phyloP scores from a whole-genome alignment of 305 asterid species.

The Solanum hybrid region DNA sequence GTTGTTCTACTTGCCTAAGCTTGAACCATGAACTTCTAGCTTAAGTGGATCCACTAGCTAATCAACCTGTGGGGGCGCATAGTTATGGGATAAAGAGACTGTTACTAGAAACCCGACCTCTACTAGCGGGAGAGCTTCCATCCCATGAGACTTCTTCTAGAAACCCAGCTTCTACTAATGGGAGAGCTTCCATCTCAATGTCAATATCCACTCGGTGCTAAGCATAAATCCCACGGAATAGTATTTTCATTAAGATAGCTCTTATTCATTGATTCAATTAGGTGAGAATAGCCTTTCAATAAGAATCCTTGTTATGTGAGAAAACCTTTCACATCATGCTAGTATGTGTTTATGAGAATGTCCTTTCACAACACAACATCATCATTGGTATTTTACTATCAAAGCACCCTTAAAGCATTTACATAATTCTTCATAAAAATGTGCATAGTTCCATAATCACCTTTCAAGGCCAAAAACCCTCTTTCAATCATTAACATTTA shows the following conservation, averaged over 20 bases:
- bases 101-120: background rate
- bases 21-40: background rate
- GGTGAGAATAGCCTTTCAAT: background rate
- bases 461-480: too few relatives aligned
- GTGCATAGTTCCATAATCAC: too few relatives aligned
- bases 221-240: background rate
- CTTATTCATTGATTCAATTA: background rate
- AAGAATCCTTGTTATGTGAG: too few relatives aligned
- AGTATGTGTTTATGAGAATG: too few relatives aligned
- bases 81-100: background rate
- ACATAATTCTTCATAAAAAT: too few relatives aligned
- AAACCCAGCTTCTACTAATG: background rate
- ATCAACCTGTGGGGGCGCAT: background rate
- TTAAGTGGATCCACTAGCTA: background rate
- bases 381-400: too few relatives aligned
- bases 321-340: too few relatives aligned
- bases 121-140: background rate
- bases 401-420: too few relatives aligned
- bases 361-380: too few relatives aligned
- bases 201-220: background rate
- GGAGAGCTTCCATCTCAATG: background rate
- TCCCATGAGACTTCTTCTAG: background rate
- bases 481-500: too few relatives aligned
- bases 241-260: background rate
- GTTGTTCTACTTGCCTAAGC: background rate